Base-by-base conservation (phyloP, 148 eudicot genomes). In the Tetragonia tetragonoides region DNA sequence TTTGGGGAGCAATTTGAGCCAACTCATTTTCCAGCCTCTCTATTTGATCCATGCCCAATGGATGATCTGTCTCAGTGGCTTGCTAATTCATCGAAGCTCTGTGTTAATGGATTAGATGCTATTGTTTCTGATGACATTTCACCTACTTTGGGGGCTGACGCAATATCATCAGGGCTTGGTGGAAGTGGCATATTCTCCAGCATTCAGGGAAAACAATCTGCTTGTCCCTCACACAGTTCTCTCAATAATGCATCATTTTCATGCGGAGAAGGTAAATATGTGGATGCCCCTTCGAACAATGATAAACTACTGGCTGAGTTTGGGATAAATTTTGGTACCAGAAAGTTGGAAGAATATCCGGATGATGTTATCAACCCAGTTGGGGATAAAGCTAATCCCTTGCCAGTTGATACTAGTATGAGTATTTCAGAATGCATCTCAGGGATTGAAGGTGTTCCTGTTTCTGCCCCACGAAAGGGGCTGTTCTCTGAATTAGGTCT, bases 401-500 rank as follows among this genome's bases (percentile, higher is more conserved):
- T 71, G 65, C 73, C 57, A 18, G 20, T 73, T 66, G 86, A 79
- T 61, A 81, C 76, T 21, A 63, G 71, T 66, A 39, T 77, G 38
- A 62, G 71, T 39, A 65, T 77, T 60, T 84, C 88, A 8, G 85
- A 77, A 74, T 79, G 83, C 81, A 82, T 76, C 42, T 82, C 88
- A 37, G 80, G 78, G 71, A 76, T 75, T 42, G 69, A 60, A 80
- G 80, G 80, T 59, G 68, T 39, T 49, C 74, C 78, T 21, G 81
- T 16, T 20, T 28, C 73, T 64, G 78, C 72, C 42, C 82, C 85
- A 0, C 73, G 76, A 24, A 90, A 84, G 78, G 88, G 86, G 39
- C 79, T 90, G 66, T 90, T 92, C 85, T 88, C 93, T 61, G 87
- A 90, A 77, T 79, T 90, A 74, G 97, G 98, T 73, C 83, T 94